phyloP scores from a whole-genome alignment of 2,329 filamentous ascomycete species.

The Reticulascus tulasneorum region DNA sequence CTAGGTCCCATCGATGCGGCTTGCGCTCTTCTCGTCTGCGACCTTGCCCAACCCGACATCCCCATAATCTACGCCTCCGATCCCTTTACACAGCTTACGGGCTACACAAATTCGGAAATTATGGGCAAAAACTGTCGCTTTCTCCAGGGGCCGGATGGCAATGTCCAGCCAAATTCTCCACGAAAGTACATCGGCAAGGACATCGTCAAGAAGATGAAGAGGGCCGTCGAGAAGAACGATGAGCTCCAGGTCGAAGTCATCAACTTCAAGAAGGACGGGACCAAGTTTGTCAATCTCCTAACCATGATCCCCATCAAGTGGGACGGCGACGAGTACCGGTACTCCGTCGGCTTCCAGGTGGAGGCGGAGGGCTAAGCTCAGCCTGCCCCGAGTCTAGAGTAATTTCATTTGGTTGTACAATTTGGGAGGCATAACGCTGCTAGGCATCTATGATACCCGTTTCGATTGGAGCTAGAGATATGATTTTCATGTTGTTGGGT shows the following conservation, averaged over 20 bases:
- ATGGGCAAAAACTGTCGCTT: conserved; percentile 81
- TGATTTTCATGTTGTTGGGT: too few species aligned
- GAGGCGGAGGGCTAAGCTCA: conserved; percentile 44
- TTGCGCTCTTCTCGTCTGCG: conserved; percentile 79
- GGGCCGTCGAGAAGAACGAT: conserved; percentile 36
- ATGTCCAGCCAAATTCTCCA: conserved; percentile 53
- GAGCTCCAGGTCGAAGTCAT: conserved; percentile 55
- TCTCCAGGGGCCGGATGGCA: conserved; percentile 70
- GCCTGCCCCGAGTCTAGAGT: not conserved
- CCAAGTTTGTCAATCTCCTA: conserved; percentile 75
- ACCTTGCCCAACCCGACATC: conserved; percentile 66
- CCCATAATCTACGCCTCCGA: conserved; percentile 85
- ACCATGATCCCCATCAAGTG: conserved; percentile 79
- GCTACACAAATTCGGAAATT: conserved; percentile 71
- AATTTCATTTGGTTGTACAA: not conserved
- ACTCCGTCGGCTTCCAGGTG: conserved; percentile 78
- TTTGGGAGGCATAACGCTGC: conserved; percentile 14
- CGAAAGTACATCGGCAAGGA: conserved; percentile 65
- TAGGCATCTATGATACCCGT: conserved; percentile 19
- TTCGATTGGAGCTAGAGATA: too few species aligned
- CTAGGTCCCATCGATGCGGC: conserved; percentile 81
- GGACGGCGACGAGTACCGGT: conserved; percentile 61
- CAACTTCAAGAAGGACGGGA: conserved; percentile 79
- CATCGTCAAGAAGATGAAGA: conserved; percentile 52
- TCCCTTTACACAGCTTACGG: conserved; percentile 73